Conservation (phyloP, 2,329 filamentous ascomycete genomes). For the Cadophora luteo-olivacea region DNA sequence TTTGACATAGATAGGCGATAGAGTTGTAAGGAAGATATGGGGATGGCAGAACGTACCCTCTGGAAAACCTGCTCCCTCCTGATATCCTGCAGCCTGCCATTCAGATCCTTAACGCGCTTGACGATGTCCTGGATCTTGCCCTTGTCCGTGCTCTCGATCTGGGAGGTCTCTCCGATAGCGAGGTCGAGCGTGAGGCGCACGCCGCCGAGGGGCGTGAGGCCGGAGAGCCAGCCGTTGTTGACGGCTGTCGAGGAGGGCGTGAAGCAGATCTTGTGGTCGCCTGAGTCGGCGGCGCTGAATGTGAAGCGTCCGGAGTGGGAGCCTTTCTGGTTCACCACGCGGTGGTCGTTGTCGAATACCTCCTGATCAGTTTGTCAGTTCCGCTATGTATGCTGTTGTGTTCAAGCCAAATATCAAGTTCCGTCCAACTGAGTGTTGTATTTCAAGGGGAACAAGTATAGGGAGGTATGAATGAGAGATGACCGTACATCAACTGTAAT, state of each 20-base stretch:
- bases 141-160: slow-evolving; percentile 94
- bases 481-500: slow-evolving; percentile 83
- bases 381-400: not conserved
- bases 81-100: slow-evolving; percentile 85
- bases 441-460: slow-evolving; percentile 2
- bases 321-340: slow-evolving; percentile 88
- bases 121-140: slow-evolving; percentile 90
- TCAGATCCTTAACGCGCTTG: slow-evolving; percentile 87
- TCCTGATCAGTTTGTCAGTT: slow-evolving; percentile 59
- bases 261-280: slow-evolving; percentile 96
- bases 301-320: slow-evolving; percentile 83
- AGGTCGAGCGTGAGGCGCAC: slow-evolving; percentile 88
- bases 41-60: slow-evolving; percentile 61
- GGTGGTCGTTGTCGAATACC: slow-evolving; percentile 97
- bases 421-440: too few relatives aligned
- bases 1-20: too few relatives aligned
- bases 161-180: slow-evolving; percentile 91
- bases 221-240: slow-evolving; percentile 75
- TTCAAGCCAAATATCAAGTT: not conserved
- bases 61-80: slow-evolving; percentile 96
- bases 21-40: not conserved
- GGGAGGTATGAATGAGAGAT: slow-evolving; percentile 20
- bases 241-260: slow-evolving; percentile 78
- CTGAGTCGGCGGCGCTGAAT: slow-evolving; percentile 92
- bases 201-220: slow-evolving; percentile 70